Evolutionary conservation across 2,329 filamentous ascomycete species (phyloP), one percentile per base, ranked within the genome.

Genomic region (Stagonosporopsis vannaccii): DNA sequence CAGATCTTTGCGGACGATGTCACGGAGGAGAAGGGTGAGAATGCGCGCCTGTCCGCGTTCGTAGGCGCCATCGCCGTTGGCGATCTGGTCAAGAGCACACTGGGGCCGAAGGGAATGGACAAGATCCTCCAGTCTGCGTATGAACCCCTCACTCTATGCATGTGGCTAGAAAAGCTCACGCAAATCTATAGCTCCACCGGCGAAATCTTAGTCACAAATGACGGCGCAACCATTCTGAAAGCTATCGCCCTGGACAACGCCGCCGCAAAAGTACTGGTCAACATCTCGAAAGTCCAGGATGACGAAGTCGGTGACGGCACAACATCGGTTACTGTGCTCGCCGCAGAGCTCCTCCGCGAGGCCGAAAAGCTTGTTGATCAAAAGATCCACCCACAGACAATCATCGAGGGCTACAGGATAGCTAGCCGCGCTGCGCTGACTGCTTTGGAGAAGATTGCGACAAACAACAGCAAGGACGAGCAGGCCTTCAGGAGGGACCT

Each of bases 311-410:
- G 95, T 73, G 95, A 99, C 76, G 95, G 95, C 56, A 99, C 95
- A 41, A 99, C 95, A 20, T 98, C 93, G n/a, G 95, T 99, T 53
- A 90, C 95, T 39, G 95, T 99, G 15, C 83, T 99, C 61, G 93
- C 95, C 35, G 95, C 95, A 57, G 95, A 99, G 82, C 85, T 99
- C 58, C 84, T 99, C 63, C 89, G 95, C 62, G 95, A 99, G 80
- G 95, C 95, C 43, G 95, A 99, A 82, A 94, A 96, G 82, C 86
- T 99, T 45, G 92, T 99, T 67, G 91, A 96, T 81, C 92, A 94
- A 83, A 98, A 98, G 82, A 97, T 99, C 70, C 95, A 99, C 79
- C 95, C 95, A 47, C 95, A 99, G 84, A 98, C 95, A 48, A 99
- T 99, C 78, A 99, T 99, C 73, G 95, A 99, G 74, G 95, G 95